Percentiles rank a stretch among this genome's conserved stretches.
Conservation (phyloP, 305 asterid species). For the Caryopteris hybrid region DNA sequence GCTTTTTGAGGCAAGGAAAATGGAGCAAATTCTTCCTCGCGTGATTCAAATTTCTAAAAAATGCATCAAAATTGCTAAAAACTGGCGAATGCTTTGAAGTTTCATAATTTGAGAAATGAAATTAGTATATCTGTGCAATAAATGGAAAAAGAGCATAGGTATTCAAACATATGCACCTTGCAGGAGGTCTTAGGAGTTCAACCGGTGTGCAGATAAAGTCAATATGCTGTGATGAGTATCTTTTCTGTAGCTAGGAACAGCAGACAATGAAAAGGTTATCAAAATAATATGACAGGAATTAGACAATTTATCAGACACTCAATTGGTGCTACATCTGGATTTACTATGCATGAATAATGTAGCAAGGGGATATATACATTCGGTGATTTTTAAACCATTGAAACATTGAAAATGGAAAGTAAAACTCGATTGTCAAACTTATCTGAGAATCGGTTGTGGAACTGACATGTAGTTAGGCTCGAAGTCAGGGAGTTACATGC, state of each 20-base stretch:
- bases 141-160: not conserved
- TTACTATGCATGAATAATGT: not conserved
- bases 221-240: not conserved
- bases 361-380: not conserved
- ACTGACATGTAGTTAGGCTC: not conserved
- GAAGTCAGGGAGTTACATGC: conserved; percentile 33
- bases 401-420: not conserved
- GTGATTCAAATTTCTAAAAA: too few relatives aligned
- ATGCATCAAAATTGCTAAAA: too few relatives aligned
- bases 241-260: not conserved
- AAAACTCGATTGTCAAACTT: not conserved
- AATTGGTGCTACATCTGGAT: not conserved
- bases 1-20: too few relatives aligned
- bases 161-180: not conserved
- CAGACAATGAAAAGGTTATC: not conserved
- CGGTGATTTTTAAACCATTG: not conserved
- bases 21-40: too few relatives aligned
- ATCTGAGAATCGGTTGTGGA: not conserved
- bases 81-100: not conserved
- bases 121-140: not conserved
- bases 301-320: not conserved
- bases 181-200: not conserved
- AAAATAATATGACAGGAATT: not conserved
- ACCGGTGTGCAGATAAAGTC: not conserved
- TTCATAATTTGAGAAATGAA: not conserved